Evolutionary conservation across 2,329 filamentous ascomycete genomes (phyloP), one percentile per base, ranked within the genome.

Genomic region (Fusarium sp.): DNA sequence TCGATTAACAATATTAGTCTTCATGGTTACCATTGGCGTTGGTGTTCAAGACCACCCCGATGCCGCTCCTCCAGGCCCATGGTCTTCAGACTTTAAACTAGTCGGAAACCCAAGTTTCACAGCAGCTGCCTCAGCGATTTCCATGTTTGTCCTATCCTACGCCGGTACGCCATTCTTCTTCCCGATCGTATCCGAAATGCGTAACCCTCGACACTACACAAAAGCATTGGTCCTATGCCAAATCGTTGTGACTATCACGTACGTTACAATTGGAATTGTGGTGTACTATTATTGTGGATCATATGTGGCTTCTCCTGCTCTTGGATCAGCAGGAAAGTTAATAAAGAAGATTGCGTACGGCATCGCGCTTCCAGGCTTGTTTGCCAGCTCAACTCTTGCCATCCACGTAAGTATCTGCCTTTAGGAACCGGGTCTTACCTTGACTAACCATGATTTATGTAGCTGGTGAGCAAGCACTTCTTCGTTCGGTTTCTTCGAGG

Each of bases 231-330:
- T 80, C 6, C 45, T 78, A 11, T 78, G 76, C 62, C 78, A 73
- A 71, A 70, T 24, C 67, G 76, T 69, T 2, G 73, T 84, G 1
- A 75, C 81, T 10, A 42, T 79, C 11, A 80, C 80, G 6, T 84
- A 84, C 52, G 47, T 79, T 14, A 62, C 78, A 8, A 79, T 85
- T 6, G 77, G 78, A 6, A 69, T 80, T 4, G 82, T 87, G 0
- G 82, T 87, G 3, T 87, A 87, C 77, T 83, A 82, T 65, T 87
- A 78, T 72, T 86, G 84, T 67, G 86, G 86, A 0, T 83, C 82
- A 0, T 85, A 82, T 59, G 83, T 88, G 4, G 82, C 85, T 0
- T 86, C 85, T 0, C 86, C 86, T 0, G 85, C 85, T 2, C 80
- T 88, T 7, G 86, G 85, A 2, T 86, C 84, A 22, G 86, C 85